phyloP scores from a whole-genome alignment of 108 stramenopile genomes.

The Mediolabrus comicus region DNA sequence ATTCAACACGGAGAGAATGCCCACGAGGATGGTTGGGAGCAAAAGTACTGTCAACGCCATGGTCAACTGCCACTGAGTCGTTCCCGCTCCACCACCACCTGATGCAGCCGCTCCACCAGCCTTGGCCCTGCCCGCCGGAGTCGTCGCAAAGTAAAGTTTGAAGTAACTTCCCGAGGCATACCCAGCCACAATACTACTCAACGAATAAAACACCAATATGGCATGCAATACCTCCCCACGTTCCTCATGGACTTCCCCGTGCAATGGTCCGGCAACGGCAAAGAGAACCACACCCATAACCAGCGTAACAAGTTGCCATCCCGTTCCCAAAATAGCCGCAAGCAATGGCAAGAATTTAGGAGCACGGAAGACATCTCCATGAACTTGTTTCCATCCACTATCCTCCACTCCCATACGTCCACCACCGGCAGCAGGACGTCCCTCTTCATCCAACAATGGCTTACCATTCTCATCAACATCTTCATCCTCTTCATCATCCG shows the following conservation, averaged over 20 bases:
- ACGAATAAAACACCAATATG: slow-evolving; percentile 85
- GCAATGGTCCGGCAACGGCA: slow-evolving; percentile 89
- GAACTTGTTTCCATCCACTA: slow-evolving; percentile 98
- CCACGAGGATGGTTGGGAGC: slow-evolving; percentile 77
- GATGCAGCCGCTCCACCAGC: slow-evolving; percentile 13
- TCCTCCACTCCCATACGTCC: slow-evolving; percentile 75
- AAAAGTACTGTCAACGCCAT: slow-evolving; percentile 94
- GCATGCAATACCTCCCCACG: slow-evolving; percentile 92
- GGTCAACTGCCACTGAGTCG: slow-evolving; percentile 71
- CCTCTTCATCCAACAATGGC: slow-evolving; percentile 46
- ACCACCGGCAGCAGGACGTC: slow-evolving; percentile 10
- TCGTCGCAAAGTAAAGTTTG: slow-evolving; percentile 88
- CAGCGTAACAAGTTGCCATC: slow-evolving; percentile 94
- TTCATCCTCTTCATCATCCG: not conserved
- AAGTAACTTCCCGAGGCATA: slow-evolving; percentile 89
- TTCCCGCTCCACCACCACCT: slow-evolving; percentile 35
- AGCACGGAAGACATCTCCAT: slow-evolving; percentile 97
- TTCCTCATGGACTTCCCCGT: slow-evolving; percentile 96
- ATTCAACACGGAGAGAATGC: slow-evolving; percentile 75
- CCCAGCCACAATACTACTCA: slow-evolving; percentile 90
- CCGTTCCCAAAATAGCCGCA: slow-evolving; percentile 92
- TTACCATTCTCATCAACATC: slow-evolving; percentile 15
- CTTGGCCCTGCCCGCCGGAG: slow-evolving; percentile 47
- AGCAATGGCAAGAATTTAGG: slow-evolving; percentile 83
- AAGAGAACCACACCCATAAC: slow-evolving; percentile 92